Conservation (phyloP, 108 stramenopile species). For the Nitzschia putrida region DNA sequence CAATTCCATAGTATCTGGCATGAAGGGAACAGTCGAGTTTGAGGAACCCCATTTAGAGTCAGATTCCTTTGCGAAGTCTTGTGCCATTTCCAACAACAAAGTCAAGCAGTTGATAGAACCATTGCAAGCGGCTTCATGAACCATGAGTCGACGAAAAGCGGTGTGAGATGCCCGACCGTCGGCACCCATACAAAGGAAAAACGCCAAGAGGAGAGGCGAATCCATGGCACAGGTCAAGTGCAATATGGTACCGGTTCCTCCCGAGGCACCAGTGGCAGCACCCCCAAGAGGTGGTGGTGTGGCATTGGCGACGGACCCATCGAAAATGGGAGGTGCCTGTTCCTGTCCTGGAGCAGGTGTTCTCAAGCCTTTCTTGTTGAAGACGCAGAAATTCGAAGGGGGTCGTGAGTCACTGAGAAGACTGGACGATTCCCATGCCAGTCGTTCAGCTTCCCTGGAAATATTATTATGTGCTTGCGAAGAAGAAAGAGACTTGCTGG, state of each 20-base stretch:
- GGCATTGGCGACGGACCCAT: constrained; percentile 75
- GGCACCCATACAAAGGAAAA: constrained; percentile 73
- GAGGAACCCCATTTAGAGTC: neutral
- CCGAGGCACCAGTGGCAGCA: constrained; percentile 43
- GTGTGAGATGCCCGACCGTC: constrained; percentile 75
- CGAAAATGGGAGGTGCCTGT: constrained; percentile 61
- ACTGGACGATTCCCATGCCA: constrained; percentile 65
- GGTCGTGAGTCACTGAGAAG: constrained; percentile 64
- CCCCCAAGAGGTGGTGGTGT: constrained; percentile 61
- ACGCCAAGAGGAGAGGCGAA: constrained; percentile 67
- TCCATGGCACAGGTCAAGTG: constrained; percentile 86
- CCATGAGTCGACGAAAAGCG: constrained; percentile 76
- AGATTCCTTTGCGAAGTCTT: constrained; percentile 24
- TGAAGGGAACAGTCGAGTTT: constrained; percentile 18
- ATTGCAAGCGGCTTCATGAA: constrained; percentile 85
- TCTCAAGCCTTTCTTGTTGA: constrained; percentile 32
- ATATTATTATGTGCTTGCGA: constrained; percentile 22
- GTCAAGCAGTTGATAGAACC: constrained; percentile 73
- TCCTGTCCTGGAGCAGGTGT: constrained; percentile 11
- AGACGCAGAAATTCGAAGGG: constrained; percentile 60
- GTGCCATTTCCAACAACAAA: constrained; percentile 66
- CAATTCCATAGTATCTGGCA: constrained; percentile 25
- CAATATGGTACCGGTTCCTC: constrained; percentile 69
- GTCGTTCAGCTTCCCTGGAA: constrained; percentile 41
- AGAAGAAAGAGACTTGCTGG: constrained; percentile 4